A percentile compares a stretch with the other conserved stretches of the same genome.
These are phyloP conservation scores for Batkoa obscura DNA, from an alignment of 371 early-diverging fungal genomes.

Conservation along the genomic window DNA sequence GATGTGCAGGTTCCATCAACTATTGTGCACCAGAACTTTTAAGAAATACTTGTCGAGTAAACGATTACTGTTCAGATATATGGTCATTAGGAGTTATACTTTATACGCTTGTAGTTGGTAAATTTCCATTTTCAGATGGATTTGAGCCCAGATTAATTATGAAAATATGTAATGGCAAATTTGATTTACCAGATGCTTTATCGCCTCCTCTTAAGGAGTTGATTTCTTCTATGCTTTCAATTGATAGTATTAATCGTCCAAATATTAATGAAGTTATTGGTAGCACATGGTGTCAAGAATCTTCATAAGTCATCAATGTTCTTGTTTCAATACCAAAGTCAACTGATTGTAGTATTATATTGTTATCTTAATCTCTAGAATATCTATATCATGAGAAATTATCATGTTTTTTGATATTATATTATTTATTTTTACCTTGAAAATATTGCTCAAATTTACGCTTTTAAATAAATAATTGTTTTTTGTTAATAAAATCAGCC, in stretches of 20 bases:
- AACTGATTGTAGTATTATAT: too few relatives aligned
- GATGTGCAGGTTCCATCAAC: slow-evolving; percentile 45
- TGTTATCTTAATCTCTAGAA: too few relatives aligned
- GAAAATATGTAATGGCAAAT: slow-evolving; percentile 1
- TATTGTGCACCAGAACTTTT: slow-evolving; percentile 67
- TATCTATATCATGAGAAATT: too few relatives aligned
- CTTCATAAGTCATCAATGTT: too few relatives aligned
- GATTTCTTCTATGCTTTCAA: neutral
- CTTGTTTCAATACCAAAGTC: too few relatives aligned
- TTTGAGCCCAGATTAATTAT: slow-evolving; percentile 2
- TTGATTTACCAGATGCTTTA: neutral
- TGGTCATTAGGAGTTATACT: slow-evolving; percentile 71
- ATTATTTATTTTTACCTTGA: too few relatives aligned
- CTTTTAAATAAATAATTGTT: too few relatives aligned
- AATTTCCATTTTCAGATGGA: slow-evolving; percentile 36
- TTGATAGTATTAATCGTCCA: neutral
- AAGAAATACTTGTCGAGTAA: slow-evolving; percentile 4
- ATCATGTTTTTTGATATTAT: too few relatives aligned
- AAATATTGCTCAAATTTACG: too few relatives aligned
- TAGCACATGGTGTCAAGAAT: neutral
- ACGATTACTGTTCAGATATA: slow-evolving; percentile 26
- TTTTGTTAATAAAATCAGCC: too few relatives aligned
- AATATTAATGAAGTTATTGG: neutral
- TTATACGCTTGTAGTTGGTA: slow-evolving; percentile 45
- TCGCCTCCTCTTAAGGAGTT: neutral